These are phyloP conservation scores for Melocanna baccifera DNA, from an alignment of 176 grass and related monocot genomes.

Conservation along the genomic window DNA sequence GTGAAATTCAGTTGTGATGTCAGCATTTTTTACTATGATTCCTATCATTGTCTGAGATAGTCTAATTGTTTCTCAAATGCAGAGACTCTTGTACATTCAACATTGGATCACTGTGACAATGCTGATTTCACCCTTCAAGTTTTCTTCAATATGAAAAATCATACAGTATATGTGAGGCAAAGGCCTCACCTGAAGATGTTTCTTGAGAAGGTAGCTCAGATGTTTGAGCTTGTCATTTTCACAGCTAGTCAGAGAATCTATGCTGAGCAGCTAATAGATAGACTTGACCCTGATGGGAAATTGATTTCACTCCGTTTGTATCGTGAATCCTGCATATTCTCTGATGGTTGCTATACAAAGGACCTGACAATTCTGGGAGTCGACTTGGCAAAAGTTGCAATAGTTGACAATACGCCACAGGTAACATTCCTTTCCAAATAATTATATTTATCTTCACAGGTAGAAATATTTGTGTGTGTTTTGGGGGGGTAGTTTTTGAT, in stretches of 20 bases:
- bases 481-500: background rate
- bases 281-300: constrained; percentile 76
- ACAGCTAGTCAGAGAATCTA: constrained; percentile 96
- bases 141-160: constrained; percentile 81
- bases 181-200: constrained; percentile 85
- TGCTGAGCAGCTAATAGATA: constrained; percentile 84
- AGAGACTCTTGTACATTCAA: constrained; percentile 99
- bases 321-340: constrained; percentile 89
- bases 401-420: constrained; percentile 97
- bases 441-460: background rate
- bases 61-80: constrained; percentile 40
- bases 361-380: constrained; percentile 83
- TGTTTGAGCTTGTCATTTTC: constrained; percentile 96
- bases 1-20: constrained; percentile 6
- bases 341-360: constrained; percentile 88
- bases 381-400: constrained; percentile 82
- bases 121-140: constrained; percentile 84
- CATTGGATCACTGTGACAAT: constrained; percentile 59
- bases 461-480: background rate
- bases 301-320: constrained; percentile 77
- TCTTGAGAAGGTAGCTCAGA: constrained; percentile 74
- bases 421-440: constrained; percentile 40
- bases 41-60: constrained; percentile 5
- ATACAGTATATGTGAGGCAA: constrained; percentile 86
- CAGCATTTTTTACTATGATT: background rate